Evolutionary conservation across 345 rosid species (phyloP), one percentile per base, ranked within the genome.

Genomic region (Gossypium arboreum): DNA sequence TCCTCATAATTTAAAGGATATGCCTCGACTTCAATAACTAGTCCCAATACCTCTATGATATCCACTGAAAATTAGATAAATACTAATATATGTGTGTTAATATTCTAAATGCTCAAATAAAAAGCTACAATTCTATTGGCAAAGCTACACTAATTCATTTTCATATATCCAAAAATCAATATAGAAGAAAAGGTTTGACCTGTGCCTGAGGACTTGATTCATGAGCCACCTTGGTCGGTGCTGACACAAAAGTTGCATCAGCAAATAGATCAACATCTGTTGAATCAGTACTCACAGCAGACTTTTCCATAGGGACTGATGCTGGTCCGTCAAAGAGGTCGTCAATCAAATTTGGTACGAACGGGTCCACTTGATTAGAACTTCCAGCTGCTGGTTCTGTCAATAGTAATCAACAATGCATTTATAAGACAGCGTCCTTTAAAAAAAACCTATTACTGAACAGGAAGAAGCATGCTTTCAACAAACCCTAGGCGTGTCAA

Each of bases 241-340:
- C 98, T 45, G 97, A 95, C 68, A 95, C 94, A 84, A 95, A 95
- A 79, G 83, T 72, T 80, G 98, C 98, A 88, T 93, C 98, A 71
- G 94, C 99, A 85, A 95, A 95, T 75, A 95, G 90, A 82, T 95
- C 99, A 73, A 74, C 86, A 60, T 90, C 96, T 15, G 85, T 74
- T 68, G 90, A 79, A 73, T 76, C 80, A 68, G 76, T 76, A 74
- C 83, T 82, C 73, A 60, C 77, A 25, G 86, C 47, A 85, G 91
- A 79, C 64, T 81, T 73, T 75, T 87, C 88, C 25, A 81, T 74
- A 64, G 95, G 88, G 69, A 77, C 89, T 74, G 92, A 62, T 75
- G 82, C 61, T 20, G 91, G 88, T 62, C 79, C 89, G 81, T 96
- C 98, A 84, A 93, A 76, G 78, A 93, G 81, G 81, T 92, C 93